Evolutionary conservation across 495 filamentous ascomycete species (phyloP).

Genomic region (Mytilinidion resinicola): DNA sequence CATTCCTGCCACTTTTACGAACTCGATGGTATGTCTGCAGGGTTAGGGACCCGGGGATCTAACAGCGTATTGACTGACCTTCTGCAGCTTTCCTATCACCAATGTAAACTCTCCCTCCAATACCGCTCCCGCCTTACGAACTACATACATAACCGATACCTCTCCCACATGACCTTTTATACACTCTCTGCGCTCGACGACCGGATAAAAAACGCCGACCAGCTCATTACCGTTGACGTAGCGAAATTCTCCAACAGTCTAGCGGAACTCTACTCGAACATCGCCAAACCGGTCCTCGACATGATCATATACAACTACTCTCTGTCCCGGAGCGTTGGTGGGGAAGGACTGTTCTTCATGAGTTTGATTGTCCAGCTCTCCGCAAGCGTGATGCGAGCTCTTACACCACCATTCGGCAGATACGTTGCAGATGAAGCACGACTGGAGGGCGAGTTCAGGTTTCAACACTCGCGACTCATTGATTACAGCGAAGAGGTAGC

Average conservation of each 20-base stretch:
- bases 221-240: slow-evolving; percentile 93
- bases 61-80: neutral
- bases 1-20: slow-evolving; percentile 95
- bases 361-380: slow-evolving; percentile 87
- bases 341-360: slow-evolving; percentile 93
- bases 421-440: slow-evolving; percentile 95
- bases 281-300: slow-evolving; percentile 92
- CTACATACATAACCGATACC: slow-evolving; percentile 87
- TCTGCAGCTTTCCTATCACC: slow-evolving; percentile 83
- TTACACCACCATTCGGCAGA: slow-evolving; percentile 97
- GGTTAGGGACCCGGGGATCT: neutral
- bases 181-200: slow-evolving; percentile 91
- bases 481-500: slow-evolving; percentile 94
- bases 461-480: slow-evolving; percentile 88
- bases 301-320: slow-evolving; percentile 96
- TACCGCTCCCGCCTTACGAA: slow-evolving; percentile 89
- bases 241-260: slow-evolving; percentile 92
- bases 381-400: slow-evolving; percentile 82
- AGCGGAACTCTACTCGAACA: slow-evolving; percentile 90
- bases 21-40: slow-evolving; percentile 81
- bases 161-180: slow-evolving; percentile 96
- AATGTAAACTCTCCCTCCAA: slow-evolving; percentile 85
- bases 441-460: slow-evolving; percentile 92
- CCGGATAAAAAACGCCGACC: slow-evolving; percentile 96
- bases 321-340: slow-evolving; percentile 85